Percentiles rank a stretch among this genome's conserved stretches.
phyloP scores from a whole-genome alignment of 768 basidiomycete species.

The Agaricus subrufescens region DNA sequence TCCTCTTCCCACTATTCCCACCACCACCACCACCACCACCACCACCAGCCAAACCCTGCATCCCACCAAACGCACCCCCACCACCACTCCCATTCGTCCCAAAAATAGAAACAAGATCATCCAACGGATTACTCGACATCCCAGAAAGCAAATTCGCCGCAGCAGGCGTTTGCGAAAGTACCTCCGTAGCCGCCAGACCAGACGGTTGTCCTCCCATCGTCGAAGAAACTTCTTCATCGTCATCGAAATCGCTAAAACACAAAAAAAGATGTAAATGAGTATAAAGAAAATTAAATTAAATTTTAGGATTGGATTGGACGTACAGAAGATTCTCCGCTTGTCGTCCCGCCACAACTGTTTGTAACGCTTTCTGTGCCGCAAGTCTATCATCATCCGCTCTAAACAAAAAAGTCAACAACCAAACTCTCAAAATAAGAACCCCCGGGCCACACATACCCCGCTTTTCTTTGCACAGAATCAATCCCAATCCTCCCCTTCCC shows the following conservation, averaged over 20 bases:
- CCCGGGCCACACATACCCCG: conserved; percentile 52
- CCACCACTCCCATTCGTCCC: conserved; percentile 36
- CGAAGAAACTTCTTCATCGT: conserved; percentile 52
- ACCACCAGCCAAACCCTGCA: not conserved
- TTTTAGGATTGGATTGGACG: conserved; percentile 13
- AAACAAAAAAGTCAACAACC: conserved; percentile 2
- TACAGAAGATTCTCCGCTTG: conserved; percentile 90
- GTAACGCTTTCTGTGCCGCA: conserved; percentile 78
- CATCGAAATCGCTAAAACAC: conserved; percentile 54
- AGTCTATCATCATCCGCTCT: conserved; percentile 67
- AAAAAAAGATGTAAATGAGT: too few relatives aligned
- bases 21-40: too few relatives aligned
- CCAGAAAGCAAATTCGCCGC: conserved; percentile 72
- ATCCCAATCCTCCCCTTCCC: conserved; percentile 87
- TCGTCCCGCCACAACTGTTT: conserved; percentile 87
- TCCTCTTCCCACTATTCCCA: too few relatives aligned
- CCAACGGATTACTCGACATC: conserved; percentile 83
- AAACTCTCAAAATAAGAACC: too few relatives aligned
- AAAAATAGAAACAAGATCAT: conserved; percentile 93
- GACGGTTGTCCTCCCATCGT: conserved; percentile 60
- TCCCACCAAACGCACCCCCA: conserved; percentile 9
- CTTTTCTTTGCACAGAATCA: conserved; percentile 65
- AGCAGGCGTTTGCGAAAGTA: conserved; percentile 66
- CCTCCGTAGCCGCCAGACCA: conserved; percentile 73
- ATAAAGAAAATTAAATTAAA: not conserved